Base-by-base conservation (phyloP, 2,329 filamentous ascomycete genomes). In the Corniculantispora saksenae region DNA sequence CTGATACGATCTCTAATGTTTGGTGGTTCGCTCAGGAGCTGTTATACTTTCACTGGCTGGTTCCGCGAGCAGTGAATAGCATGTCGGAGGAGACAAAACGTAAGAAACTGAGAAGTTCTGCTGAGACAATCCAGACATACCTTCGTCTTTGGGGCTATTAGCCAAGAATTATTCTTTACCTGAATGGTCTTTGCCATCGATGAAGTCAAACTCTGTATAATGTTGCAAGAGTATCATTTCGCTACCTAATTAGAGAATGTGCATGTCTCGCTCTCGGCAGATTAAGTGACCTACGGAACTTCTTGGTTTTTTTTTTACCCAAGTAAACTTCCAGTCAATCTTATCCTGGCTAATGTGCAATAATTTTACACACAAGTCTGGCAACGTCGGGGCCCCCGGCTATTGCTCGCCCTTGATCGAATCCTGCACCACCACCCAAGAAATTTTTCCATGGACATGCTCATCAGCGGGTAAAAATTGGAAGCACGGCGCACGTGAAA, bases 401-500 rank as follows among this genome's bases (percentile, higher is more conserved):
- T 32, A 10, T 32, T 10, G 47, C 19, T 50, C 47, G 5, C 17
- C n/a, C 9, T n/a, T 5, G 8, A 13, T 13, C 4, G 19, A 50
- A 12, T 21, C 3, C 21, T 23, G 12, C 35, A 38, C 2, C 19
- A 38, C 2, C 19, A 53, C 43, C 67, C 67, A 74, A n/a, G 73
- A 68, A 38, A 71, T 55, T 10, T 56, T 45, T 2, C 64, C 35
- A 12, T 60, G 56, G 8, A 69, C 55, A 38, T 67, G 38, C 12
- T 65, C 53, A 23, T 69, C 69, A 54, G 71, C 71, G 2, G 67
- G 61, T n/a, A 73, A 57, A 69, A 70, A 74, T 9, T 72, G 68
- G 7, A 75, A 67, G 17, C 70, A 64, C 0, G 72, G 70, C 7
- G 66, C 53, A 13, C n/a, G 21, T 4, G 64, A 58, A 7, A 53